phyloP scores from a whole-genome alignment of 2,329 filamentous ascomycete species.

The Verticillium alfalfae region DNA sequence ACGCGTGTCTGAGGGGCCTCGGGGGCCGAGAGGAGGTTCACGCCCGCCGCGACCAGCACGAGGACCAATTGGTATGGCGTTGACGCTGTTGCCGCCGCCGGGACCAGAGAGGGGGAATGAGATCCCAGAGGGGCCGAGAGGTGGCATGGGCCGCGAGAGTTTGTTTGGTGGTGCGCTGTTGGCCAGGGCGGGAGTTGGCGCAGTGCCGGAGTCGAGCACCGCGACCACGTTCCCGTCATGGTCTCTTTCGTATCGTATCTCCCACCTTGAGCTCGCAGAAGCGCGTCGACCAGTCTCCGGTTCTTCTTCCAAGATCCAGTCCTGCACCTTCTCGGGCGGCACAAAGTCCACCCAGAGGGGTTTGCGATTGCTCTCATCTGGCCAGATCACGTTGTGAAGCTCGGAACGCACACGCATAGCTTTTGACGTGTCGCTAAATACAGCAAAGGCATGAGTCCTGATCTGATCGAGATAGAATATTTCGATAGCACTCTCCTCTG shows the following conservation, averaged over 20 bases:
- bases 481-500: slow-evolving; percentile 51
- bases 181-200: slow-evolving; percentile 3
- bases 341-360: slow-evolving; percentile 86
- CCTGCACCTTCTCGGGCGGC: slow-evolving; percentile 64
- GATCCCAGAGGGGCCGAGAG: slow-evolving; percentile 6
- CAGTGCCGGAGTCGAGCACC: slow-evolving; percentile 32
- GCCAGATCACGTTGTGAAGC: slow-evolving; percentile 79
- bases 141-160: slow-evolving; percentile 6
- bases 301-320: slow-evolving; percentile 71
- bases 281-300: slow-evolving; percentile 32
- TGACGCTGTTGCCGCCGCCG: slow-evolving; percentile 12
- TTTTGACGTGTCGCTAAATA: slow-evolving; percentile 62
- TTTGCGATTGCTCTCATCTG: slow-evolving; percentile 79
- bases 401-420: slow-evolving; percentile 71
- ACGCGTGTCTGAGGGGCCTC: background rate
- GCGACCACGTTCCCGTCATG: slow-evolving; percentile 50
- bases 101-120: slow-evolving; percentile 7
- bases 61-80: slow-evolving; percentile 31
- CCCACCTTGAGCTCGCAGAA: slow-evolving; percentile 51
- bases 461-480: slow-evolving; percentile 79
- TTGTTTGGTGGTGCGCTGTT: slow-evolving; percentile 3
- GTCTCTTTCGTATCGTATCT: slow-evolving; percentile 63
- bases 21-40: background rate
- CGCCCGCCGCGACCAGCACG: slow-evolving; percentile 9
- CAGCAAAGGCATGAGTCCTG: slow-evolving; percentile 79